A percentile compares a stretch with the other conserved stretches of the same genome.
These are phyloP conservation scores for Saccharomycopsis oosterbeekiorum DNA, from an alignment of 805 yeast species.

Conservation along the genomic window DNA sequence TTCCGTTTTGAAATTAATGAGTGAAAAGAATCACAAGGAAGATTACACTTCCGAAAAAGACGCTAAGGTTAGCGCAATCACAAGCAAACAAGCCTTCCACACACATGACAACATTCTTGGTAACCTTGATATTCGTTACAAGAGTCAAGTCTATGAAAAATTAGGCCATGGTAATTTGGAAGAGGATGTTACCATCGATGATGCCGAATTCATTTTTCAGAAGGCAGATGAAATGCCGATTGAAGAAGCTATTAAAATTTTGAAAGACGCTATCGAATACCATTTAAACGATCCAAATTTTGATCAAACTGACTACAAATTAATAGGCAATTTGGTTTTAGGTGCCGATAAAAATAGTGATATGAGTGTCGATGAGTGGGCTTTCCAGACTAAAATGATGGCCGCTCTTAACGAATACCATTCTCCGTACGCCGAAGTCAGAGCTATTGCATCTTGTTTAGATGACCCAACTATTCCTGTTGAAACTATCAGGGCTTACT, in stretches of 20 bases:
- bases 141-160: conserved; percentile 21
- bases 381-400: conserved; percentile 23
- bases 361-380: conserved; percentile 21
- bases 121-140: conserved; percentile 22
- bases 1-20: neutral
- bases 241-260: conserved; percentile 32
- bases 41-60: neutral
- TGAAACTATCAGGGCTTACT: conserved; percentile 37
- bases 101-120: conserved; percentile 11
- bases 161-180: conserved; percentile 15
- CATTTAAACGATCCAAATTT: conserved; percentile 42
- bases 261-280: conserved; percentile 31
- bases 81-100: neutral
- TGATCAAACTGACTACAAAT: conserved; percentile 29
- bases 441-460: conserved; percentile 46
- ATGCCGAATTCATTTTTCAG: conserved; percentile 25
- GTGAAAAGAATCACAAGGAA: neutral
- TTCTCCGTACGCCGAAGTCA: conserved; percentile 59
- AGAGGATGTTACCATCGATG: conserved; percentile 11
- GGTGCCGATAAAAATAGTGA: conserved; percentile 22
- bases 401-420: conserved; percentile 33
- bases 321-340: conserved; percentile 25
- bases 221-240: conserved; percentile 28
- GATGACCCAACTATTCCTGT: conserved; percentile 40
- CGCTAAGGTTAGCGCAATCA: neutral